Evolutionary conservation across 2,329 filamentous ascomycete genomes (phyloP).

Genomic region (Ilyonectria robusta): DNA sequence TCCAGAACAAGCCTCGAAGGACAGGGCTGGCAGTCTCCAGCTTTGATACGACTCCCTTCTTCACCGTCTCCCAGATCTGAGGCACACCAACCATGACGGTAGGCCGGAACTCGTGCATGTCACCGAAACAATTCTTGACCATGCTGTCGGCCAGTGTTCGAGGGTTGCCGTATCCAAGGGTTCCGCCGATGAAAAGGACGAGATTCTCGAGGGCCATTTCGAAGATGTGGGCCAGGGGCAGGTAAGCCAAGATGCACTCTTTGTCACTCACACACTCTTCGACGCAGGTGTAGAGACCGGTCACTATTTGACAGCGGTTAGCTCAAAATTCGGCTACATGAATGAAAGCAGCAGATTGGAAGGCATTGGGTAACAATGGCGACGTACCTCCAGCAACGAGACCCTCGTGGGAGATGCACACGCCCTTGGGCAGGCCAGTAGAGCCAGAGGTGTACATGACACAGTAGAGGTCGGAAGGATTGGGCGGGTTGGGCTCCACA

Average conservation of each 20-base stretch:
- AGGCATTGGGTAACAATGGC: conserved; percentile 38
- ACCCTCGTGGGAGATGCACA: conserved; percentile 83
- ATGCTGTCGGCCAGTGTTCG: conserved; percentile 89
- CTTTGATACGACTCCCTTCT: conserved; percentile 90
- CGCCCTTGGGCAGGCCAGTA: conserved; percentile 91
- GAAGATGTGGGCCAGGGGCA: conserved; percentile 95
- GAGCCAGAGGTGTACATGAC: conserved; percentile 91
- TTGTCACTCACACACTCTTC: conserved; percentile 82
- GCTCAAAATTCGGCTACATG: conserved; percentile 24
- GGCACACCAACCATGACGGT: conserved; percentile 95
- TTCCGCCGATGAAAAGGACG: conserved; percentile 89
- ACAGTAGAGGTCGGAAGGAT: conserved; percentile 84
- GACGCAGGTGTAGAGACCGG: conserved; percentile 84
- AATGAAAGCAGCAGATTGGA: neutral
- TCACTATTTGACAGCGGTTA: conserved; percentile 63
- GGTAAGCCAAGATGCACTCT: conserved; percentile 89
- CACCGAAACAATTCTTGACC: conserved; percentile 90
- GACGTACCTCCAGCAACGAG: conserved; percentile 79
- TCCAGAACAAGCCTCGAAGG: conserved; percentile 83
- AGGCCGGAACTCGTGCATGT: conserved; percentile 92
- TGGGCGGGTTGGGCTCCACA: conserved; percentile 78
- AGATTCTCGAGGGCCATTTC: conserved; percentile 97
- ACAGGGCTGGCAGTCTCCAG: conserved; percentile 81
- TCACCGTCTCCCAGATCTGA: conserved; percentile 96
- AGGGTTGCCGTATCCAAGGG: conserved; percentile 93